A percentile compares a stretch with the other conserved stretches of the same genome.
Evolutionary conservation across 257 asterid genomes (phyloP).

Genomic region (Fraxinus cuspidata): DNA sequence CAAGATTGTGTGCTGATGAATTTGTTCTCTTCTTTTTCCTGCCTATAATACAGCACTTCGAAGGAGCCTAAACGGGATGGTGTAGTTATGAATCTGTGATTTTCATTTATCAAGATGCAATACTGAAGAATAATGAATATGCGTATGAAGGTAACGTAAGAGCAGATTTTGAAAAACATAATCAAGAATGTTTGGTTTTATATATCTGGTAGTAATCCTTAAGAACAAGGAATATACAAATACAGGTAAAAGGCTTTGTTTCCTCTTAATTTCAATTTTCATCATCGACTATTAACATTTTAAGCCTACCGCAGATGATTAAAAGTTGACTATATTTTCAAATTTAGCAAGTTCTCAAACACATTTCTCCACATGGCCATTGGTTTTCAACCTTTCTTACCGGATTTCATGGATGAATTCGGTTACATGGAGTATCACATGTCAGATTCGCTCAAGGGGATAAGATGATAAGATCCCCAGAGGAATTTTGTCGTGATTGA

Average conservation of each 20-base stretch:
- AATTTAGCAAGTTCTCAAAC: background rate
- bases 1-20: background rate
- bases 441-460: conserved; percentile 42
- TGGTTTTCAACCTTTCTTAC: conserved; percentile 1
- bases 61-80: background rate
- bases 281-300: background rate
- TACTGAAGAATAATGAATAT: background rate
- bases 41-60: too few species aligned
- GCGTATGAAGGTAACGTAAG: background rate
- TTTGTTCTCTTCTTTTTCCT: background rate
- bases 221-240: background rate
- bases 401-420: background rate
- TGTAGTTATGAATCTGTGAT: background rate
- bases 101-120: background rate
- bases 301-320: background rate
- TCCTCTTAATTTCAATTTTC: background rate
- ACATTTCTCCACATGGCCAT: background rate
- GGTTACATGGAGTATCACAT: background rate
- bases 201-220: background rate
- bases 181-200: conserved; percentile 28
- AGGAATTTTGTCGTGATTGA: conserved; percentile 26
- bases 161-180: background rate
- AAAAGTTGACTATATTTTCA: background rate
- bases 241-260: background rate
- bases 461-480: conserved; percentile 37